Percentiles rank a stretch among this genome's conserved stretches.
These are phyloP conservation scores for Talaromyces borbonicus DNA, from an alignment of 495 filamentous ascomycete species.

Conservation along the genomic window DNA sequence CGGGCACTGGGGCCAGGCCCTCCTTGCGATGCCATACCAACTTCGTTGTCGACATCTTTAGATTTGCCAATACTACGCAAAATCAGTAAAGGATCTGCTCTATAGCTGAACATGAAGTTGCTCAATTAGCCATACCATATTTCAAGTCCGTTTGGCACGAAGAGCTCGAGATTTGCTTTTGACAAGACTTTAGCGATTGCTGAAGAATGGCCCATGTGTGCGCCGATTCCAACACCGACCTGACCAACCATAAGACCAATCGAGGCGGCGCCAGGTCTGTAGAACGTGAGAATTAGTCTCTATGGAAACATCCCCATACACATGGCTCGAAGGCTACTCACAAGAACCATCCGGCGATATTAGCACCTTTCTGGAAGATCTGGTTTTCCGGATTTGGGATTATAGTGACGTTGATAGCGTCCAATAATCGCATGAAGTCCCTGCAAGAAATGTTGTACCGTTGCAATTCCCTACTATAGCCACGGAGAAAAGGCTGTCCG, in stretches of 20 bases:
- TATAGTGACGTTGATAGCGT: conserved; percentile 2
- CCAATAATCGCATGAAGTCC: background rate
- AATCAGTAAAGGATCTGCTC: background rate
- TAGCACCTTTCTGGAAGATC: conserved; percentile 3
- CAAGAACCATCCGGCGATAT: conserved; percentile 2
- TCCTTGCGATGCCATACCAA: background rate
- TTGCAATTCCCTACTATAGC: background rate
- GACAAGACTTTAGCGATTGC: background rate
- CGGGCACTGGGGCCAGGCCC: background rate
- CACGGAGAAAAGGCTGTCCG: conserved; percentile 3
- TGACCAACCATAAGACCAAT: conserved; percentile 1
- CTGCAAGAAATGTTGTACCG: background rate
- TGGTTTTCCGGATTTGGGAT: background rate
- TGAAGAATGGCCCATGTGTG: conserved; percentile 1
- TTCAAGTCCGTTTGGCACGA: conserved; percentile 6
- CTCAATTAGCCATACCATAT: background rate
- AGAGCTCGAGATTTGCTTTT: conserved; percentile 1
- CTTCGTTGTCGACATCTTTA: conserved; percentile 1
- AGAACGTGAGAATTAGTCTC: background rate
- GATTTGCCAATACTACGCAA: conserved; percentile 1
- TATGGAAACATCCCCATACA: background rate
- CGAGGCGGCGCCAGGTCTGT: conserved; percentile 1
- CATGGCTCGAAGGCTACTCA: background rate
- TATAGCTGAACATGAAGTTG: too few species aligned
- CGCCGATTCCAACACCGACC: conserved; percentile 1